A percentile compares a stretch with the other conserved stretches of the same genome.
Evolutionary conservation across 2,329 filamentous ascomycete species (phyloP).

Genomic region (Incumbomyces delicatus): DNA sequence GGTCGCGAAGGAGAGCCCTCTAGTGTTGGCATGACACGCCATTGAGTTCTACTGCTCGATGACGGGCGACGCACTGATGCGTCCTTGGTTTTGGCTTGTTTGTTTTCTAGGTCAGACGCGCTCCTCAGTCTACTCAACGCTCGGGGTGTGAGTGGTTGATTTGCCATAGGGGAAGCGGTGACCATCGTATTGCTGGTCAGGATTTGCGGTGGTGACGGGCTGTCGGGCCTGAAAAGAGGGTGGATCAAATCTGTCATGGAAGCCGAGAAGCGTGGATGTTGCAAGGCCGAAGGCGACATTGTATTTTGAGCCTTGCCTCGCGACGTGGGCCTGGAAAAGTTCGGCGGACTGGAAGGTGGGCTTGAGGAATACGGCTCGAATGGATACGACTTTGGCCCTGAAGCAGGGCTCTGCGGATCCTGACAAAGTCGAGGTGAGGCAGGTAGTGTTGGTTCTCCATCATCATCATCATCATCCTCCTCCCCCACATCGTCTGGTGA

Average conservation of each 20-base stretch:
- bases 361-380: conserved; percentile 11
- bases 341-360: conserved; percentile 20
- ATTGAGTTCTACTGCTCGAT: conserved; percentile 11
- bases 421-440: conserved; percentile 8
- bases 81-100: conserved; percentile 8
- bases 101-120: conserved; percentile 4
- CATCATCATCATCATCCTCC: too few relatives aligned
- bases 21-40: conserved; percentile 20
- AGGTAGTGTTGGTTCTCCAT: conserved; percentile 15
- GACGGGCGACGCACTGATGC: neutral
- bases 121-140: conserved; percentile 28
- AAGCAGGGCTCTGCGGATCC: conserved; percentile 8
- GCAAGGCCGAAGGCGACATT: neutral
- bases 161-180: conserved; percentile 45
- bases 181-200: conserved; percentile 46
- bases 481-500: conserved; percentile 14
- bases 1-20: conserved; percentile 12
- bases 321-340: conserved; percentile 22
- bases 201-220: conserved; percentile 43
- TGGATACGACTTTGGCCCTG: conserved; percentile 4
- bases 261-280: neutral
- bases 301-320: conserved; percentile 10
- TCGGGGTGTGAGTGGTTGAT: conserved; percentile 39
- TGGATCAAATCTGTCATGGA: conserved; percentile 45
- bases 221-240: conserved; percentile 47